A percentile compares a stretch with the other conserved stretches of the same genome.
Evolutionary conservation across 78 protist genomes (phyloP).

Genomic region (Dictyostelium firmibasis): DNA sequence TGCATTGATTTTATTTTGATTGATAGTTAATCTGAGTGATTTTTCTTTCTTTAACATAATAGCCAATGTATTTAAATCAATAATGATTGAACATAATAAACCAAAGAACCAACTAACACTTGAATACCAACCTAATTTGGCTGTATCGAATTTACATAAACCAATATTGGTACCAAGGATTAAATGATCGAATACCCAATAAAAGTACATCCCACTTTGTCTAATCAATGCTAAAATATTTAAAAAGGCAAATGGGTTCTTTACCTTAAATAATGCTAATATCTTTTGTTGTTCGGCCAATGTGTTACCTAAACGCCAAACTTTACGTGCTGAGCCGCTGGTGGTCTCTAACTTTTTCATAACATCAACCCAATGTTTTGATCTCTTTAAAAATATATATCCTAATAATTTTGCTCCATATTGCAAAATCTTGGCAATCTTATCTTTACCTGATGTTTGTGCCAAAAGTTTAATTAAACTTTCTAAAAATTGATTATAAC

Average conservation of each 20-base stretch:
- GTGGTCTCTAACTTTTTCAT: conserved; percentile 32
- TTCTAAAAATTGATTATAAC: conserved; percentile 7
- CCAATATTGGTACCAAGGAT: conserved; percentile 39
- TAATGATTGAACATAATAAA: conserved; percentile 68
- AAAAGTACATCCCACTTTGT: conserved; percentile 68
- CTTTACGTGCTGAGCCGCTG: conserved; percentile 48
- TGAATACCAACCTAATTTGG: conserved; percentile 41
- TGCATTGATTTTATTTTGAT: background rate
- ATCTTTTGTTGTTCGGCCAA: conserved; percentile 69
- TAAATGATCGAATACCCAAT: conserved; percentile 71
- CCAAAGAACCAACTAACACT: conserved; percentile 70
- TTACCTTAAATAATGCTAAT: background rate
- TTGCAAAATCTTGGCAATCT: conserved; percentile 60
- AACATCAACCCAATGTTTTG: conserved; percentile 1
- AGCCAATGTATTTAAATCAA: conserved; percentile 43
- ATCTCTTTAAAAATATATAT: background rate
- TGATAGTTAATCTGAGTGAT: background rate
- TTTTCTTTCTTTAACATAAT: conserved; percentile 32
- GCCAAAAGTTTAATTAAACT: conserved; percentile 52
- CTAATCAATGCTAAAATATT: conserved; percentile 57
- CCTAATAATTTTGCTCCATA: conserved; percentile 71
- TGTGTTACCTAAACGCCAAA: conserved; percentile 75
- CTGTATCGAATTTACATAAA: conserved; percentile 48
- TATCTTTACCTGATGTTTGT: conserved; percentile 71
- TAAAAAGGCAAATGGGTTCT: conserved; percentile 4